Conservation (phyloP, 306 rosid genomes). For the Sesbania bispinosa region DNA sequence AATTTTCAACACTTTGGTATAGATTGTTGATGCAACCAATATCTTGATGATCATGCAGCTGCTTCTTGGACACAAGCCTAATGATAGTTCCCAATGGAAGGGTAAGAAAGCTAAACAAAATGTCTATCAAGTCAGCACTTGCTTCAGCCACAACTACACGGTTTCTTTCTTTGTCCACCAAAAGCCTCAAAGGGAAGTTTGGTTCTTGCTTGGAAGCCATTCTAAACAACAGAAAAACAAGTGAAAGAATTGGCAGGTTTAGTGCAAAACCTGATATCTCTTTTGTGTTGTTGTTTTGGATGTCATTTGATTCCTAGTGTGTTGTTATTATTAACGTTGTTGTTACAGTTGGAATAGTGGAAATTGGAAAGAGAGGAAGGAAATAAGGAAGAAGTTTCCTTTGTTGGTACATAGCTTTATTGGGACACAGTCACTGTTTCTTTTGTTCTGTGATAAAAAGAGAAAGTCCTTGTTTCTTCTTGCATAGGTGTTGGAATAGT, state of each 20-base stretch:
- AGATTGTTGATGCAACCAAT: conserved; percentile 31
- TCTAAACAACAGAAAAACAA: neutral
- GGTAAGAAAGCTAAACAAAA: conserved; percentile 31
- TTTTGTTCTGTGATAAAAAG: neutral
- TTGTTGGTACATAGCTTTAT: neutral
- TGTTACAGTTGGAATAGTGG: neutral
- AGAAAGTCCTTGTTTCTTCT: neutral
- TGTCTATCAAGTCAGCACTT: conserved; percentile 25
- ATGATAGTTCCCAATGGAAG: conserved; percentile 35
- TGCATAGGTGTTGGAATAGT: neutral
- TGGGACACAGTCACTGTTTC: neutral
- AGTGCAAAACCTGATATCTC: neutral
- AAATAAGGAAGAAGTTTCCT: conserved; percentile 10
- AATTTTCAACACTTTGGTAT: conserved; percentile 8
- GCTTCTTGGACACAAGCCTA: conserved; percentile 1
- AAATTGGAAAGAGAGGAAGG: neutral
- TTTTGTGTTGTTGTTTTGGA: neutral
- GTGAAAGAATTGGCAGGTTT: neutral
- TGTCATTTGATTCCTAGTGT: neutral
- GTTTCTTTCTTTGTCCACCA: conserved; percentile 29
- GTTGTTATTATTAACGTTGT: neutral
- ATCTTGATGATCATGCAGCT: neutral
- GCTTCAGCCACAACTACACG: conserved; percentile 29
- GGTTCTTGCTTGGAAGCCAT: conserved; percentile 28
- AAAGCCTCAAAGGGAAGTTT: conserved; percentile 15